These are phyloP conservation scores for Fragosphaeria purpurea DNA, from an alignment of 2,329 filamentous ascomycete species.

Conservation along the genomic window DNA sequence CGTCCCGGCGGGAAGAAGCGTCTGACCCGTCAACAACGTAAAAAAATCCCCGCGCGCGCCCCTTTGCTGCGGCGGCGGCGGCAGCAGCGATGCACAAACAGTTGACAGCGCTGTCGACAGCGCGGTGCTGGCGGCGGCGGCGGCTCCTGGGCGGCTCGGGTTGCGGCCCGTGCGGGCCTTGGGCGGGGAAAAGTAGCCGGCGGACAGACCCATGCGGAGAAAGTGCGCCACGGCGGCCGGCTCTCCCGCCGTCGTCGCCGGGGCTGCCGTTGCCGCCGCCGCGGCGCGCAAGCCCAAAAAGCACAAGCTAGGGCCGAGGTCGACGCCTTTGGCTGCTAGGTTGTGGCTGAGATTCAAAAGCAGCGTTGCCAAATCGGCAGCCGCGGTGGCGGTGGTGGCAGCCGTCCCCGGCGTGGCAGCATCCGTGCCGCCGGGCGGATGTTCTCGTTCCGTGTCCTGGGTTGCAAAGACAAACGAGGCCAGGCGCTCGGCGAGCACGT, in stretches of 20 bases:
- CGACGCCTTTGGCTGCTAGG: constrained; percentile 16
- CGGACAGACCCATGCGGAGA: constrained; percentile 8
- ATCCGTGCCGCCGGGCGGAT: no score
- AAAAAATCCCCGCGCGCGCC: constrained; percentile 12
- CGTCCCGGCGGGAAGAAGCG: not conserved
- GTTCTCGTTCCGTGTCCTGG: not conserved
- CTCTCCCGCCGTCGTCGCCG: not conserved
- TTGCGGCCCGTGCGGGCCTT: not conserved
- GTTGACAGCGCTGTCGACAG: no score
- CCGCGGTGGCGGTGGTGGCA: no score
- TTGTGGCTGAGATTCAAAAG: constrained; percentile 31
- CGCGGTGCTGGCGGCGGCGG: no score
- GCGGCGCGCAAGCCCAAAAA: constrained; percentile 12
- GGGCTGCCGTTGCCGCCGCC: no score
- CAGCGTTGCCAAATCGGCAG: constrained; percentile 17
- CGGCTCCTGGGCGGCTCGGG: no score
- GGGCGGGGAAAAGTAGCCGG: not conserved
- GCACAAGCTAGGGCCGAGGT: constrained; percentile 9
- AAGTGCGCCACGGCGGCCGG: constrained; percentile 13
- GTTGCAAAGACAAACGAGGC: not conserved
- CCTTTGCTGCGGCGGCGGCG: not conserved
- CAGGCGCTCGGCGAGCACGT: not conserved
- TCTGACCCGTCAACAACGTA: constrained; percentile 12
- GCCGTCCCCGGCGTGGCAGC: no score
- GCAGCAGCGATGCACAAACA: no score